Percentiles rank a stretch among this genome's conserved stretches.
phyloP scores from a whole-genome alignment of 148 eudicot genomes.

The Vaccinium corymbosum region DNA sequence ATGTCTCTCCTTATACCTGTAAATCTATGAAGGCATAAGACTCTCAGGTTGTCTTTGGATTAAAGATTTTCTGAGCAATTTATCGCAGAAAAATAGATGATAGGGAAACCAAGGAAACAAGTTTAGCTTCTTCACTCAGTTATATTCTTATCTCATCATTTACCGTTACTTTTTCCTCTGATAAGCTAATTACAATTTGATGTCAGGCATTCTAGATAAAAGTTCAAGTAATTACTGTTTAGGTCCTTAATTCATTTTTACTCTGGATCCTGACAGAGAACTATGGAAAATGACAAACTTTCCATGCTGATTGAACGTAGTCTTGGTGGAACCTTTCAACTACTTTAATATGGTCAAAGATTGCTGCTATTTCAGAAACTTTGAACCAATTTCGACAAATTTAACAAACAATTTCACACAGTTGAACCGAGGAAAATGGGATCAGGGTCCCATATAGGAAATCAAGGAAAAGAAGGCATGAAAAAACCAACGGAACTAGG shows the following conservation, averaged over 20 bases:
- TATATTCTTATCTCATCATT: not conserved
- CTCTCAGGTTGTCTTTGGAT: slow-evolving; percentile 21
- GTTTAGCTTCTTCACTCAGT: not conserved
- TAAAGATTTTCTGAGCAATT: not conserved
- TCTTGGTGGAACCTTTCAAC: not conserved
- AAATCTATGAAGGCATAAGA: slow-evolving; percentile 45
- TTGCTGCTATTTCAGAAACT: not conserved
- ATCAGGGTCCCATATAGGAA: not conserved
- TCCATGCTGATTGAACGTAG: not conserved
- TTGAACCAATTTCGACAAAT: not conserved
- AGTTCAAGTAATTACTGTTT: not conserved
- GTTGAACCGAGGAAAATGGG: not conserved
- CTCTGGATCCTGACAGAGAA: not conserved
- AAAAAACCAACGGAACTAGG: not conserved
- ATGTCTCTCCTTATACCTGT: slow-evolving; percentile 84
- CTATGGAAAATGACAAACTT: not conserved
- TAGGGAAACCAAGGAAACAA: not conserved
- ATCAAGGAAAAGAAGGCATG: not conserved
- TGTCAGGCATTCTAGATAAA: not conserved
- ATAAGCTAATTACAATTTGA: slow-evolving; percentile 7
- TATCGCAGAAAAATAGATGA: not conserved
- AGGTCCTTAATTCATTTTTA: not conserved
- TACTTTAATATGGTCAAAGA: not conserved
- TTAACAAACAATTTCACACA: not conserved
- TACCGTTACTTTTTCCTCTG: not conserved